These are phyloP conservation scores for Pseudozyma tsukubaensis DNA, from an alignment of 1,284 basidiomycete species.

Conservation along the genomic window DNA sequence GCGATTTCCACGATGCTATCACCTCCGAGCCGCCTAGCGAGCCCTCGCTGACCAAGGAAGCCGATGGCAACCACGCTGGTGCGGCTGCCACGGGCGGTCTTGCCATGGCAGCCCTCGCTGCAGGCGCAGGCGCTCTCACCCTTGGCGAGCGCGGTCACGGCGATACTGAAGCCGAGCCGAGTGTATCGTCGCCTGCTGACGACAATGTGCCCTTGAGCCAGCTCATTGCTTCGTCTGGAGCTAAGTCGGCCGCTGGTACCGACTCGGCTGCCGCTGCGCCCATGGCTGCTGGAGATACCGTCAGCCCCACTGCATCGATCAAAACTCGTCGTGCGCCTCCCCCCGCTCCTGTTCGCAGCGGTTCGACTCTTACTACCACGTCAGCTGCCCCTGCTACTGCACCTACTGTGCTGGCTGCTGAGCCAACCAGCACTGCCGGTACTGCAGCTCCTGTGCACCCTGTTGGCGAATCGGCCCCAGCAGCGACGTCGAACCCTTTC, in stretches of 20 bases:
- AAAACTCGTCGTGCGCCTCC: conserved; percentile 62
- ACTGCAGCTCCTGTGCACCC: conserved; percentile 17
- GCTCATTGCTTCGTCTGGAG: conserved; percentile 15
- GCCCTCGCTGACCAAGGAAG: conserved; percentile 3
- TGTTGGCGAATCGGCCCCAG: conserved; percentile 8
- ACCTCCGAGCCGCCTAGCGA: conserved; percentile 4
- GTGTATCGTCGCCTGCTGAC: conserved; percentile 25
- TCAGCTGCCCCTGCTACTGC: conserved; percentile 25
- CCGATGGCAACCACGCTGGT: conserved; percentile 12
- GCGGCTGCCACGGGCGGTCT: conserved; percentile 33
- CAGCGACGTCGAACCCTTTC: conserved; percentile 42
- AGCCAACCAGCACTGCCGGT: conserved; percentile 13
- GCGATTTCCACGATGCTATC: conserved; percentile 10
- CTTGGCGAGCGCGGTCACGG: conserved; percentile 36
- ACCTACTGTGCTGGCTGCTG: conserved; percentile 21
- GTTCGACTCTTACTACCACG: conserved; percentile 28
- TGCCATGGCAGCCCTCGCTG: conserved; percentile 34
- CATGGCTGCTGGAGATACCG: conserved; percentile 6
- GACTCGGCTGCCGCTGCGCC: conserved; percentile 10
- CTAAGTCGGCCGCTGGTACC: conserved; percentile 6
- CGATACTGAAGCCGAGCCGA: conserved; percentile 14
- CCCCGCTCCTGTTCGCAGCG: conserved; percentile 53
- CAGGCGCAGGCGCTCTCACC: conserved; percentile 37
- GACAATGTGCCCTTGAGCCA: conserved; percentile 53
- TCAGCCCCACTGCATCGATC: conserved; percentile 42